Conservation (phyloP, 163 green algal species). For the Scenedesmus sp. region DNA sequence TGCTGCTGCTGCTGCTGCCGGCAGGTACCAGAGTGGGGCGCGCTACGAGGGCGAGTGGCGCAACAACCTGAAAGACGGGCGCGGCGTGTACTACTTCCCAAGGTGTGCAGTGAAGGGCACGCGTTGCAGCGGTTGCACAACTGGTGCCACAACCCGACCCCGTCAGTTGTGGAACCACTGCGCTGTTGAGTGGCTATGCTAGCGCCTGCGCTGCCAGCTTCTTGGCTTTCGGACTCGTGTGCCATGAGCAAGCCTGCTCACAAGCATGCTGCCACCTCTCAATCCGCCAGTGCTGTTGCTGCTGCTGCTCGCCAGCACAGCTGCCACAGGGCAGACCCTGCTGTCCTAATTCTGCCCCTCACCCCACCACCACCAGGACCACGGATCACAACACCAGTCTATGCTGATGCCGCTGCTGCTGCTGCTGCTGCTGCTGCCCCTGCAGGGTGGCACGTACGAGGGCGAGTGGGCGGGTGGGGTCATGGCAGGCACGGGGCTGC, state of each 20-base stretch:
- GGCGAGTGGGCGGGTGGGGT: conserved; percentile 79
- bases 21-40: conserved; percentile 56
- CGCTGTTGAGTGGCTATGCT: no score
- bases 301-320: no score
- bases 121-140: not conserved
- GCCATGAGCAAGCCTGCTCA: not conserved
- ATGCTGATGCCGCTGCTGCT: not conserved
- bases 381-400: not conserved
- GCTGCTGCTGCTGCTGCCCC: not conserved
- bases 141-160: no score
- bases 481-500: conserved; percentile 76
- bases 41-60: conserved; percentile 86
- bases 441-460: conserved; percentile 82
- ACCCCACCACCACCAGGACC: not conserved
- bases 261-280: not conserved
- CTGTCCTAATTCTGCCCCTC: no score
- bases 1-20: conserved; percentile 22
- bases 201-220: not conserved
- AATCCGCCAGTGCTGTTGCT: not conserved
- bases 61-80: conserved; percentile 84
- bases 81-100: conserved; percentile 88
- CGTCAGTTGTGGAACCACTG: no score
- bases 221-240: not conserved
- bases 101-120: conserved; percentile 45
- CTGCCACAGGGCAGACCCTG: no score